Conservation (phyloP, 148 eudicot species). For the Rhododendron mucronatum region DNA sequence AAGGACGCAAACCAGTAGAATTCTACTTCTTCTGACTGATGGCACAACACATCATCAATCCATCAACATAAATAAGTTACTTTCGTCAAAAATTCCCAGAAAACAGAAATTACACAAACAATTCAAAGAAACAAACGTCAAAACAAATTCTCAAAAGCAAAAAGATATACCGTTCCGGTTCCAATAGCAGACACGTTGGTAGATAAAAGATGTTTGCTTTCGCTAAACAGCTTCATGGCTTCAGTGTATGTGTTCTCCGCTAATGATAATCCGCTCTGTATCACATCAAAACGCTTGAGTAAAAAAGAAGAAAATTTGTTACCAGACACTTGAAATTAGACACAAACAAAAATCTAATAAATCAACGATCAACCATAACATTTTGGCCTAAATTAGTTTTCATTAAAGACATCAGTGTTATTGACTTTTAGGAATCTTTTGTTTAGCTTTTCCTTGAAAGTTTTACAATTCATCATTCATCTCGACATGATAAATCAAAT, state of each 20-base stretch:
- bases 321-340: not conserved
- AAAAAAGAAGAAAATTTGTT: not conserved
- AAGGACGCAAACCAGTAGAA: slow-evolving; percentile 63
- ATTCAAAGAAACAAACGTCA: not conserved
- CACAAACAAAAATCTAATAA: too few relatives aligned
- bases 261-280: slow-evolving; percentile 51
- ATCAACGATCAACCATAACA: not conserved
- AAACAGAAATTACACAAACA: not conserved
- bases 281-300: not conserved
- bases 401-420: not conserved
- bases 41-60: not conserved
- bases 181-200: slow-evolving; percentile 52
- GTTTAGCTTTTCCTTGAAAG: not conserved
- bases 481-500: not conserved
- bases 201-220: slow-evolving; percentile 52
- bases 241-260: slow-evolving; percentile 40
- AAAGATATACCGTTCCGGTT: slow-evolving; percentile 39
- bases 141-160: not conserved
- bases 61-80: not conserved
- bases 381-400: not conserved
- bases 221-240: slow-evolving; percentile 52
- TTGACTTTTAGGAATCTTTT: not conserved
- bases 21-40: not conserved
- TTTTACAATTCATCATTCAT: not conserved
- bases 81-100: not conserved